Base-by-base conservation (phyloP, 2,329 filamentous ascomycete species). In the Annulohypoxylon truncatum region DNA sequence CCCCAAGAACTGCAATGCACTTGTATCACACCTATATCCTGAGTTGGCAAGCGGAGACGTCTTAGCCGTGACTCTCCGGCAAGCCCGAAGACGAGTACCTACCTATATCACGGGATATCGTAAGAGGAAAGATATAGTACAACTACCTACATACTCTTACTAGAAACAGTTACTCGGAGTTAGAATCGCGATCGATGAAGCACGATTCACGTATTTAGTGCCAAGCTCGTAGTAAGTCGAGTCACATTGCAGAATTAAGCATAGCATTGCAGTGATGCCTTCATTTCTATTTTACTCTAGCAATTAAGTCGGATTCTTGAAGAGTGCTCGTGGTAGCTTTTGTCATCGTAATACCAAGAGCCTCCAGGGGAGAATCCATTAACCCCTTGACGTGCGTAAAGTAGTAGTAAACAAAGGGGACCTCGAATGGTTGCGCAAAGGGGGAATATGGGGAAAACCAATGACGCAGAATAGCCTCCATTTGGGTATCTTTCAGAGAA, bases 401-500 rank as follows among this genome's bases (percentile, higher is more conserved):
- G 55, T 51, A 60, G 44, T 53, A 54, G 61, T 54, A 48, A 62
- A 70, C 65, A 65, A 70, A 70, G 58, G 64, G 64, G 48, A 69
- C 40, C 38, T 42, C 38, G 42, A 60, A 29, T 44, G 52, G 52
- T 26, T 29, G 53, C 28, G 35, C 8, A 24, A 33, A 20, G 48
- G 28, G 46, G 52, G 46, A 59, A 64, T 55, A 55, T 38, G 61
- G 52, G 52, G 63, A 55, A 67, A 67, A 64, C 67, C 67, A 70
- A 68, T 68, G 67, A 65, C 67, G 65, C 67, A 68, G 40, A 70
- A 66, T 68, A 70, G 58, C 67, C 67, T 70, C 67, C 67, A 64
- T 70, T 70, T 70, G 67, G 67, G 67, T 70, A 70, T 70, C 67
- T 66, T 70, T 70, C 59, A 63, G 58, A 67, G 53, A 67, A 68